Conservation (phyloP, 1,284 basidiomycete genomes). For the Ceratobasidium sp. region DNA sequence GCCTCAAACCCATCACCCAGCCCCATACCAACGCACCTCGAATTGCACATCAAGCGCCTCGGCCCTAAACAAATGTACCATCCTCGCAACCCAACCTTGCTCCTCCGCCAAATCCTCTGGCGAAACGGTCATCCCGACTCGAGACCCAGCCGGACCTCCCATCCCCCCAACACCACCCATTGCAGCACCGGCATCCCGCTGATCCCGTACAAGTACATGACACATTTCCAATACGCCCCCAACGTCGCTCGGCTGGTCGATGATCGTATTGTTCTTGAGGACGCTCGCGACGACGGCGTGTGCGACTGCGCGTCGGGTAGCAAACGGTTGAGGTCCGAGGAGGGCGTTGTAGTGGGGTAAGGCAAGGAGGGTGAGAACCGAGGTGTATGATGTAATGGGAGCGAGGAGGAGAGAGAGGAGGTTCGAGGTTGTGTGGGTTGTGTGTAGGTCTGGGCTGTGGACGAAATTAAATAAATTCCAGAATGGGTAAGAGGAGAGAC, state of each 20-base stretch:
- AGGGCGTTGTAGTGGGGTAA: constrained; percentile 89
- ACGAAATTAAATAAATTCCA: constrained; percentile 2
- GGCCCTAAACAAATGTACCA: constrained; percentile 92
- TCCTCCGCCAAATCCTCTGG: constrained; percentile 94
- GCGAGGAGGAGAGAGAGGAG: constrained; percentile 90
- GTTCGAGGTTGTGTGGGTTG: constrained; percentile 86
- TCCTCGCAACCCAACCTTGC: constrained; percentile 95
- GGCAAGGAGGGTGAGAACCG: constrained; percentile 91
- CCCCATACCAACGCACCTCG: constrained; percentile 68
- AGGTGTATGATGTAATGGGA: constrained; percentile 94
- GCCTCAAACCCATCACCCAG: neutral
- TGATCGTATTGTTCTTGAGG: constrained; percentile 92
- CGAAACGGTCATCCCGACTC: constrained; percentile 61
- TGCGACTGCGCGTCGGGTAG: constrained; percentile 88
- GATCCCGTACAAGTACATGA: constrained; percentile 90
- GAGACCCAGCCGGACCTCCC: constrained; percentile 64
- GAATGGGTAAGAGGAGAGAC: constrained; percentile 48
- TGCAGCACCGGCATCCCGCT: constrained; percentile 72
- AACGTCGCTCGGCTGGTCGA: constrained; percentile 91
- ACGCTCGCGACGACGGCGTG: constrained; percentile 93
- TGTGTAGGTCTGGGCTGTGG: constrained; percentile 84
- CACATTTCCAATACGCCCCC: constrained; percentile 91
- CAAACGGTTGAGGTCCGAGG: constrained; percentile 85
- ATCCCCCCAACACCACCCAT: constrained; percentile 49
- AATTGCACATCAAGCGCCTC: constrained; percentile 88